phyloP scores from a whole-genome alignment of 768 basidiomycete genomes.

The Phlegmacium glaucopus region DNA sequence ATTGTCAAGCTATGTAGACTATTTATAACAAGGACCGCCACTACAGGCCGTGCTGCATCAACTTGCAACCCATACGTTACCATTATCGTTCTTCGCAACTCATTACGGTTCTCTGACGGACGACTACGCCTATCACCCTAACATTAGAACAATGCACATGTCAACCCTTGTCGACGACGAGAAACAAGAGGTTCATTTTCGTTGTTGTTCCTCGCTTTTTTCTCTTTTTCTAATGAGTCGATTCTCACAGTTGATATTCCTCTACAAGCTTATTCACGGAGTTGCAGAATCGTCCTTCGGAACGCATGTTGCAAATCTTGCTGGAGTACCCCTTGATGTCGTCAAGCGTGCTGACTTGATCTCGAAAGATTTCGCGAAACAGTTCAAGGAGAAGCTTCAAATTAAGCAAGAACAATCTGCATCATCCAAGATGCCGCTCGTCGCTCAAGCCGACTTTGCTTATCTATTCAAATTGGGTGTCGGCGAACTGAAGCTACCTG shows the following conservation, averaged over 20 bases:
- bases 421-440: slow-evolving; percentile 64
- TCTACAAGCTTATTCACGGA: slow-evolving; percentile 91
- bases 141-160: slow-evolving; percentile 96
- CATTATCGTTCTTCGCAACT: slow-evolving; percentile 94
- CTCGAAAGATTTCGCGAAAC: slow-evolving; percentile 80
- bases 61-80: slow-evolving; percentile 87
- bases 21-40: slow-evolving; percentile 1
- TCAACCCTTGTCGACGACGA: slow-evolving; percentile 90
- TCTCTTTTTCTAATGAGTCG: slow-evolving; percentile 3
- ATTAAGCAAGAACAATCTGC: slow-evolving; percentile 53
- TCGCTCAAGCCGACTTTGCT: slow-evolving; percentile 86
- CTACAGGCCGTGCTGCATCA: slow-evolving; percentile 86
- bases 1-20: not conserved
- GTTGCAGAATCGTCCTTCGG: slow-evolving; percentile 89
- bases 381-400: slow-evolving; percentile 81
- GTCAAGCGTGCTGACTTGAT: slow-evolving; percentile 87
- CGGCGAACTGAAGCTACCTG: slow-evolving; percentile 49
- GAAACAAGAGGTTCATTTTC: slow-evolving; percentile 67
- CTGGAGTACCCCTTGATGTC: slow-evolving; percentile 83
- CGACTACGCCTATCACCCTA: slow-evolving; percentile 89
- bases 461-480: slow-evolving; percentile 66
- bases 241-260: slow-evolving; percentile 70
- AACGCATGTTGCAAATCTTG: slow-evolving; percentile 92
- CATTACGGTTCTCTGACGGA: slow-evolving; percentile 96
- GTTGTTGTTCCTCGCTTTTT: not conserved